Evolutionary conservation across 331 rosid species (phyloP).

Genomic region (Erythrophleum ivorense): DNA sequence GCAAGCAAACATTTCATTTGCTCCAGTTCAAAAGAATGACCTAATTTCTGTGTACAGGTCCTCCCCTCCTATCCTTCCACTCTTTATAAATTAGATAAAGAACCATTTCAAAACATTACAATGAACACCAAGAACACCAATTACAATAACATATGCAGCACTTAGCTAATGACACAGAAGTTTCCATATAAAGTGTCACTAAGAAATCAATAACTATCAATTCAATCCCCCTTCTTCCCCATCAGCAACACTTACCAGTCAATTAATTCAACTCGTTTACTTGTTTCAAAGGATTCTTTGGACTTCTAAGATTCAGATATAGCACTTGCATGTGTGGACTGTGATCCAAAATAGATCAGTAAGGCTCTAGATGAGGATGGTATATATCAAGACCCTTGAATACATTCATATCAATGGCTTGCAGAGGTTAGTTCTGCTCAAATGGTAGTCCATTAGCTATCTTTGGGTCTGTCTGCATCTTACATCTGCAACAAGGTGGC

Average conservation of each 20-base stretch:
- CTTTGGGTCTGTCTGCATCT: slow-evolving; percentile 61
- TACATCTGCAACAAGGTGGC: slow-evolving; percentile 84
- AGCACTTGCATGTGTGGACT: background rate
- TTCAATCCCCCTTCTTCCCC: slow-evolving; percentile 4
- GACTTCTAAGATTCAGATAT: slow-evolving; percentile 20
- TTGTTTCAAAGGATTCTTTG: slow-evolving; percentile 20
- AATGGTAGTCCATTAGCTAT: slow-evolving; percentile 28
- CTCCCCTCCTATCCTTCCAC: background rate
- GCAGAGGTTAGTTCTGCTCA: slow-evolving; percentile 24
- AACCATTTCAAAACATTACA: slow-evolving; percentile 15
- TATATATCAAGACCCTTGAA: background rate
- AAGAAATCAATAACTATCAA: slow-evolving; percentile 9
- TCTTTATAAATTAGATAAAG: background rate
- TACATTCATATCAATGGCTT: background rate
- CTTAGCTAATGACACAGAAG: slow-evolving; percentile 8
- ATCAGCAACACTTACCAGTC: slow-evolving; percentile 14
- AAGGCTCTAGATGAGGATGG: slow-evolving; percentile 13
- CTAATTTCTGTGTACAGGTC: background rate
- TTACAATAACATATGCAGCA: background rate
- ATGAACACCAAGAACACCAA: slow-evolving; percentile 1
- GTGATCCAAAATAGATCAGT: slow-evolving; percentile 10
- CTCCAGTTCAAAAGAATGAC: background rate
- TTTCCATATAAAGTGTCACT: background rate
- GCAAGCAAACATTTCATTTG: background rate
- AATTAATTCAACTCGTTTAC: background rate